Conservation (phyloP, 23 red algal genomes). For the Rhodosorus marinus region DNA sequence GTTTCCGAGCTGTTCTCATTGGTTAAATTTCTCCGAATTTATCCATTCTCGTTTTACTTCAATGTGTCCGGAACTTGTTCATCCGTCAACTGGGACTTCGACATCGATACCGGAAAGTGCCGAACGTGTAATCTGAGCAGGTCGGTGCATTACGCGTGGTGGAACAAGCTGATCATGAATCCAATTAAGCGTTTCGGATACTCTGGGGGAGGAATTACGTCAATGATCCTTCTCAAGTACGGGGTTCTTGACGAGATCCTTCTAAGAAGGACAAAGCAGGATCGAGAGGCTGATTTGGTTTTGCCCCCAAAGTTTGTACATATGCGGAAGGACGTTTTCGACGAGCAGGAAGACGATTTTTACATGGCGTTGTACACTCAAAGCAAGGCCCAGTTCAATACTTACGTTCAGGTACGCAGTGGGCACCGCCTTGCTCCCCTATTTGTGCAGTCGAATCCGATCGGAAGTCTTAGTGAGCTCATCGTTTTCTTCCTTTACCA, state of each 20-base stretch:
- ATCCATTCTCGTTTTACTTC: background rate
- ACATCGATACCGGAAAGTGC: background rate
- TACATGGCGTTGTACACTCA: background rate
- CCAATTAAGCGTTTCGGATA: background rate
- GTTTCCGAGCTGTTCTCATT: constrained; percentile 18
- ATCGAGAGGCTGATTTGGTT: background rate
- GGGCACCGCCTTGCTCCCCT: too few relatives aligned
- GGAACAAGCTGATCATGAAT: background rate
- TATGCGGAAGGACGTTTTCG: background rate
- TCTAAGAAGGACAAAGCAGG: background rate
- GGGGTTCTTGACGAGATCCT: background rate
- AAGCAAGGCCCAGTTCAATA: background rate
- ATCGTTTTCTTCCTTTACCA: too few relatives aligned
- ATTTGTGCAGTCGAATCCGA: too few relatives aligned
- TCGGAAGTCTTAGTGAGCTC: too few relatives aligned
- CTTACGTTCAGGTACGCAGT: background rate
- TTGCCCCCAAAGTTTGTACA: background rate
- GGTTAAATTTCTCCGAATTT: constrained; percentile 13
- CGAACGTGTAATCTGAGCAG: background rate
- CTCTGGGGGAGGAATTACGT: background rate
- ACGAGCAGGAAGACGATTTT: background rate
- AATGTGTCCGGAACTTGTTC: background rate
- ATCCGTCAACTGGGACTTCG: background rate
- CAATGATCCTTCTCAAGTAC: background rate
- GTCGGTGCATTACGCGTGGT: background rate